Base-by-base conservation (phyloP, 73 alveolate genomes). In the Paramecium primaurelia region DNA sequence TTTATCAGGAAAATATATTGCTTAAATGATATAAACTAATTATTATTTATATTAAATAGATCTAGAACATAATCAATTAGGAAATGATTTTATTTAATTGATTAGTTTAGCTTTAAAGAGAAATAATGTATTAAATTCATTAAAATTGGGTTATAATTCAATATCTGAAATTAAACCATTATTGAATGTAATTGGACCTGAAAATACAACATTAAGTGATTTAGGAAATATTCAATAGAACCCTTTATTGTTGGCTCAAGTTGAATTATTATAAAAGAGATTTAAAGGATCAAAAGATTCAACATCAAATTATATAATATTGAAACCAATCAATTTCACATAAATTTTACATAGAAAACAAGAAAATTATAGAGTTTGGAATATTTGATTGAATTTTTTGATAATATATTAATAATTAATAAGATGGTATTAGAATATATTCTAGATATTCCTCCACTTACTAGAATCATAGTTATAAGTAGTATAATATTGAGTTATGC, bases 301-400 rank as follows among this genome's bases (percentile, higher is more conserved):
- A 1, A 26, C 45, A 25, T 8, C 42, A 5, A 32, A 28, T 26
- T 64, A 64, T 12, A 22, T n/a, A 16, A 18, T 64, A 5, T 28
- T 64, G 22, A 64, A 64, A 64, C 84, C 84, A 64, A 64, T 64
- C 84, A 64, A 20, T 6, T 64, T 64, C 28, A 64, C 77, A 4
- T 64, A 64, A 8, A 64, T 64, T 9, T 34, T 64, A 34, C 51
- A 64, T 64, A 77, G 71, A 77, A 77, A 28, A 42, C 12, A 77
- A 77, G 90, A 77, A 26, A 42, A 38, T 20, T 77, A 42, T 18
- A 77, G 90, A 77, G 68, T 77, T n/a, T 77, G 90, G 90, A 77
- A 77, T 77, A 42, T 77, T 16, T 77, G 90, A 77, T 6, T 14
- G 59, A 47, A 47, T 22, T 22, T 47, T 47, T 47, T 47, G 59